A percentile compares a stretch with the other conserved stretches of the same genome.
Conservation (phyloP, 306 rosid genomes). For the Gastrolobium villosum region DNA sequence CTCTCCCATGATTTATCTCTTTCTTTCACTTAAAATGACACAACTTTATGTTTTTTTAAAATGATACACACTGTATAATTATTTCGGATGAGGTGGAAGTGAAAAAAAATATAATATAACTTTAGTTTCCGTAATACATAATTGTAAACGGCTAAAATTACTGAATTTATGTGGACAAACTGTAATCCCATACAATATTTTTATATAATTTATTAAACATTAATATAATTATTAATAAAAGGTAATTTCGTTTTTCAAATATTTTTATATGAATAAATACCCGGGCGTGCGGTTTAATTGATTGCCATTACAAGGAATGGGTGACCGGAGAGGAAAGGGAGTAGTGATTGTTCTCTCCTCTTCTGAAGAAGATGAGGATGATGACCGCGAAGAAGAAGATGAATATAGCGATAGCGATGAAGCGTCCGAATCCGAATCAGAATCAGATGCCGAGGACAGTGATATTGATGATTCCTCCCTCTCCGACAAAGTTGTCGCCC, state of each 20-base stretch:
- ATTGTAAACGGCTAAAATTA: too few relatives aligned
- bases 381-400: background rate
- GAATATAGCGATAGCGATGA: conserved; percentile 29
- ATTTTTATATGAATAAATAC: background rate
- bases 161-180: too few relatives aligned
- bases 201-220: too few relatives aligned
- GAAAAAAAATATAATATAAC: too few relatives aligned
- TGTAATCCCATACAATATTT: too few relatives aligned
- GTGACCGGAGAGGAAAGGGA: conserved; percentile 45
- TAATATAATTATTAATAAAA: too few relatives aligned
- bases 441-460: background rate
- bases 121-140: too few relatives aligned
- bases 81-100: too few relatives aligned
- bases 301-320: conserved; percentile 46
- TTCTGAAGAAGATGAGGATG: conserved; percentile 22
- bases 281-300: background rate
- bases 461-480: conserved; percentile 49
- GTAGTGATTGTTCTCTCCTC: conserved; percentile 54
- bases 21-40: too few relatives aligned
- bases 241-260: conserved; percentile 29
- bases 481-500: conserved; percentile 56
- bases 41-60: too few relatives aligned
- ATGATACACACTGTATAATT: too few relatives aligned
- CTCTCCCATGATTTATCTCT: too few relatives aligned
- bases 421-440: conserved; percentile 28